phyloP scores from a whole-genome alignment of 805 yeast species.

The Kazachstania psychrophila region DNA sequence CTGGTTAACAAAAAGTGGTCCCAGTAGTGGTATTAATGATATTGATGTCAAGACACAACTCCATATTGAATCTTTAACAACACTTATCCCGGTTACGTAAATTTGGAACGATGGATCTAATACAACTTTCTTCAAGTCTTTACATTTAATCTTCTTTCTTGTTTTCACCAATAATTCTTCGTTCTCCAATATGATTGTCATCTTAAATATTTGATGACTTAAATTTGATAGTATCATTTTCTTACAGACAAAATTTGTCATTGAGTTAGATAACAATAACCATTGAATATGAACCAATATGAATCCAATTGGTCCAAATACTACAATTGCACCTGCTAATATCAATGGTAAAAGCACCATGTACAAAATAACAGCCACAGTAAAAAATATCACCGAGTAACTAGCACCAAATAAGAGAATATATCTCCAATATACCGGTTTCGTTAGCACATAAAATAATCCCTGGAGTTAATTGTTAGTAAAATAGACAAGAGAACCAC shows the following conservation, averaged over 20 bases:
- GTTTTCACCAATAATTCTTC: conserved; percentile 3
- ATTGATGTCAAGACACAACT: conserved; percentile 7
- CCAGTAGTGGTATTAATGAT: conserved; percentile 29
- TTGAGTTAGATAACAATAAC: conserved; percentile 22
- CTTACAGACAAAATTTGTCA: conserved; percentile 19
- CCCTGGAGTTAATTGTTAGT: conserved; percentile 15
- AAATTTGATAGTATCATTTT: conserved; percentile 19
- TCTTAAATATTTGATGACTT: conserved; percentile 9
- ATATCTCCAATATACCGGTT: conserved; percentile 24
- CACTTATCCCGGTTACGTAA: conserved; percentile 12
- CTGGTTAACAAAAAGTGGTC: conserved; percentile 26
- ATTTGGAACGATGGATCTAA: conserved; percentile 4
- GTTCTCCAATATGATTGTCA: neutral
- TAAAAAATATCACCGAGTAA: conserved; percentile 16
- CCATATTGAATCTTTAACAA: conserved; percentile 4
- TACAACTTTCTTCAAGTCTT: neutral
- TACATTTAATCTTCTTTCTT: conserved; percentile 2
- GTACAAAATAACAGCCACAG: conserved; percentile 18
- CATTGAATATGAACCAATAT: conserved; percentile 25
- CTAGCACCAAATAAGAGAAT: conserved; percentile 18
- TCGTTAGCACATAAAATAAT: conserved; percentile 15
- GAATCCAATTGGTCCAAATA: conserved; percentile 29
- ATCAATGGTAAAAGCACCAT: conserved; percentile 22
- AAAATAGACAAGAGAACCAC: neutral
- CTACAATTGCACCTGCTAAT: conserved; percentile 3